phyloP scores from a whole-genome alignment of 2,329 filamentous ascomycete species.

The Pseudogymnoascus sp. region DNA sequence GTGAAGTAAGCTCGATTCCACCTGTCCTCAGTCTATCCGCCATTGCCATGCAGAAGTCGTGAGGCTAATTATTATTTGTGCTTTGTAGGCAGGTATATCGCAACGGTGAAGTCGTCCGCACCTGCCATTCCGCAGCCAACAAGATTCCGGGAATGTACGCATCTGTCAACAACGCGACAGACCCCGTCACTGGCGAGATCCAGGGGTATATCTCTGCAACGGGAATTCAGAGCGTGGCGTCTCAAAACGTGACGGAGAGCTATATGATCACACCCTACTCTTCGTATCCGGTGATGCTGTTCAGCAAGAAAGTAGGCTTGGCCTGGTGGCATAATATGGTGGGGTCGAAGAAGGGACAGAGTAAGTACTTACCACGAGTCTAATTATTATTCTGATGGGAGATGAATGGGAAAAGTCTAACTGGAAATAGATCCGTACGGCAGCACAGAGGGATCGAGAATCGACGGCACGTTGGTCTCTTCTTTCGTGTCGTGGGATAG shows the following conservation, averaged over 20 bases:
- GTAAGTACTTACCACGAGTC: constrained; percentile 19
- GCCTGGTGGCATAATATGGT: constrained; percentile 40
- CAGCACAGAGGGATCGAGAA: constrained; percentile 35
- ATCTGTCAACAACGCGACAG: constrained; percentile 37
- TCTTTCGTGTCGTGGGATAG: constrained; percentile 39
- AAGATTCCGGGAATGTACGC: constrained; percentile 35
- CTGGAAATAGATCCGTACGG: constrained; percentile 31
- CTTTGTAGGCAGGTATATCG: constrained; percentile 30
- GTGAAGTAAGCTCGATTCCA: constrained; percentile 25
- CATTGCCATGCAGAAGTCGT: neutral
- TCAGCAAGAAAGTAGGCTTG: constrained; percentile 33
- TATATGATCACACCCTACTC: constrained; percentile 36
- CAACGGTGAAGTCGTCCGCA: constrained; percentile 36
- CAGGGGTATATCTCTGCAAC: constrained; percentile 36
- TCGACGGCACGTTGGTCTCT: constrained; percentile 34
- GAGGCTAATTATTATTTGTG: neutral
- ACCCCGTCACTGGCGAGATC: constrained; percentile 30
- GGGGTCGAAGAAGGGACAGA: constrained; percentile 38
- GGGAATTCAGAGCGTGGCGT: constrained; percentile 35
- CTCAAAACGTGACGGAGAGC: constrained; percentile 34
- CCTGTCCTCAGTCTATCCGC: neutral
- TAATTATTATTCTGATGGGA: neutral
- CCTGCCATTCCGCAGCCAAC: constrained; percentile 35
- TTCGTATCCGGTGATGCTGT: constrained; percentile 18
- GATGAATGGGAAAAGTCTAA: neutral